Evolutionary conservation across 352 stramenopile species (phyloP), one percentile per base, ranked within the genome.

Genomic region (Pseudoperonospora humuli): DNA sequence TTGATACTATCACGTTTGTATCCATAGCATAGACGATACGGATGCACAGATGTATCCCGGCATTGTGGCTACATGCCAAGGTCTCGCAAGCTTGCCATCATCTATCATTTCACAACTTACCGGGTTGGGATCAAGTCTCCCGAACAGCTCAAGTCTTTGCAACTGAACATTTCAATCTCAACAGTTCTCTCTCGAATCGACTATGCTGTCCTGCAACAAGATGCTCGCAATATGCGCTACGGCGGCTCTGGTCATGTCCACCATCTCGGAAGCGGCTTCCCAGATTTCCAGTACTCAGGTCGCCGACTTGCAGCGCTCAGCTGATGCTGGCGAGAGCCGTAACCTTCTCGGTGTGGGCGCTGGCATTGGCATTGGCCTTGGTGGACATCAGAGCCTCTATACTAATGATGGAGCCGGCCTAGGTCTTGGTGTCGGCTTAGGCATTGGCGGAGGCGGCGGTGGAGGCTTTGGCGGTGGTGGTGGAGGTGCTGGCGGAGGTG

Each of bases 171-270:
- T n/a, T n/a, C n/a, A n/a, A n/a, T n/a, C n/a, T n/a, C n/a, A n/a
- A n/a, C n/a, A n/a, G n/a, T n/a, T n/a, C n/a, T n/a, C n/a, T n/a
- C n/a, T n/a, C n/a, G n/a, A n/a, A n/a, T n/a, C n/a, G n/a, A n/a
- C n/a, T n/a, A 64, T 64, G 56, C 34, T 64, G 14, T 56, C 56
- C 39, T 61, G 50, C 56, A 52, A 56, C 20, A 64, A 64, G 32
- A 54, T 61, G 50, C 41, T 61, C 40, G 40, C 50, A 10, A 10
- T 57, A 25, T 64, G 56, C 44, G 56, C 56, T 1, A 64, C 56
- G 1, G 56, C 56, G 15, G 50, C 40, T 15, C 23, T 61, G 40
- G 25, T 64, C 39, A 45, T 64, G 39, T 49, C 55, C 44, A 61
- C 34, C 29, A 41, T 64, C 17, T 24, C 43, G 3, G 44, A 56